phyloP scores from a whole-genome alignment of 768 basidiomycete genomes.

The Mycena leptocephala region DNA sequence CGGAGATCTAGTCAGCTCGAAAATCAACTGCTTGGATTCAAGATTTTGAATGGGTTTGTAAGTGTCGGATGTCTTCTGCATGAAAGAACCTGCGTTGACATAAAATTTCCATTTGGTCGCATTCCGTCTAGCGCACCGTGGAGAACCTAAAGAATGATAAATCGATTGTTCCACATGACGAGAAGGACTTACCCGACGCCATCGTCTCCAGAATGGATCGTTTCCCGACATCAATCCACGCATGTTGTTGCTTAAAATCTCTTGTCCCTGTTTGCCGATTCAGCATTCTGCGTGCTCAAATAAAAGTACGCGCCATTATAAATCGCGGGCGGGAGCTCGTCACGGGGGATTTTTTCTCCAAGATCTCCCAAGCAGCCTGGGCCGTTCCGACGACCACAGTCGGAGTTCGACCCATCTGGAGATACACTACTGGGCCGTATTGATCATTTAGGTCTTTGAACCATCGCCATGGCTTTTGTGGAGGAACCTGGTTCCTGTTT shows the following conservation, averaged over 20 bases:
- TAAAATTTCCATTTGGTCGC: not conserved
- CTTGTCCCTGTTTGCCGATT: slow-evolving; percentile 49
- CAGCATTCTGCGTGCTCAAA: not conserved
- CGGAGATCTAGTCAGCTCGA: slow-evolving; percentile 58
- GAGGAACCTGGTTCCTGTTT: slow-evolving; percentile 62
- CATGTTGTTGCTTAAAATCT: slow-evolving; percentile 63
- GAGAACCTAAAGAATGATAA: slow-evolving; percentile 51
- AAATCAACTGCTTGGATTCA: slow-evolving; percentile 62
- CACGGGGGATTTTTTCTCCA: slow-evolving; percentile 64
- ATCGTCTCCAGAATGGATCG: slow-evolving; percentile 61
- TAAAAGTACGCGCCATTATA: slow-evolving; percentile 53
- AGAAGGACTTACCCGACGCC: slow-evolving; percentile 56
- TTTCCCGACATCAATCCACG: slow-evolving; percentile 64
- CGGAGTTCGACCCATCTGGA: slow-evolving; percentile 4
- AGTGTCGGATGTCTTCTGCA: slow-evolving; percentile 53
- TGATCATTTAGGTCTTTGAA: slow-evolving; percentile 63
- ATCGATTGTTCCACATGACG: not conserved
- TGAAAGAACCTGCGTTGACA: slow-evolving; percentile 25
- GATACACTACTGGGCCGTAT: slow-evolving; percentile 51
- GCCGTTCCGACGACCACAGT: slow-evolving; percentile 61
- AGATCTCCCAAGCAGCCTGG: slow-evolving; percentile 62
- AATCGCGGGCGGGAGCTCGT: slow-evolving; percentile 67
- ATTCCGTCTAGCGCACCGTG: slow-evolving; percentile 43
- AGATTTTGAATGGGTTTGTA: slow-evolving; percentile 65
- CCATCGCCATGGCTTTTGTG: slow-evolving; percentile 63